Percentiles rank a stretch among this genome's conserved stretches.
Evolutionary conservation across 2,329 filamentous ascomycete genomes (phyloP).

Genomic region (Sphaerulina musiva): DNA sequence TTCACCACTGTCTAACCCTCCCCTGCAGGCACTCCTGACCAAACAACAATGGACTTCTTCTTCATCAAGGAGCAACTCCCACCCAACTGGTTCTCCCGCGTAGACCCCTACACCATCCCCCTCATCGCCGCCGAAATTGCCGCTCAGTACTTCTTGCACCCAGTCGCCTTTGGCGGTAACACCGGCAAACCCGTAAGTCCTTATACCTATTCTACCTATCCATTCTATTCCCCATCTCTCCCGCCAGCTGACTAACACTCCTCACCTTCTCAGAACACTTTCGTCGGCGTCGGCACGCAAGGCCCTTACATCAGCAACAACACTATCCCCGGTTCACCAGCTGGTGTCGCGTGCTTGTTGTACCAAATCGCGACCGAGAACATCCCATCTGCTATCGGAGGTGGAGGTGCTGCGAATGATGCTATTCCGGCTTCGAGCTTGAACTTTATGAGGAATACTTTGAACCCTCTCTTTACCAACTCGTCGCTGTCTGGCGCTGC

Average conservation of each 20-base stretch:
- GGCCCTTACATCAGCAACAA: constrained; percentile 35
- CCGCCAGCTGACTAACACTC: no score
- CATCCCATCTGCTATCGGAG: constrained; percentile 15
- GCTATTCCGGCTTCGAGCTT: constrained; percentile 5
- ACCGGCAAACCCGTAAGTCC: constrained; percentile 32
- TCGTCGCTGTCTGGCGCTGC: constrained; percentile 1
- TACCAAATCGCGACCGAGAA: constrained; percentile 38
- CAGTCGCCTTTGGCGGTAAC: constrained; percentile 41
- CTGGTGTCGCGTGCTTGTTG: constrained; percentile 35
- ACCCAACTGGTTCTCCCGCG: constrained; percentile 29
- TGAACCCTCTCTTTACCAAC: constrained; percentile 17
- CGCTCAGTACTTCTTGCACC: constrained; percentile 37
- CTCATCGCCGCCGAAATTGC: constrained; percentile 39
- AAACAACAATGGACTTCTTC: constrained; percentile 28
- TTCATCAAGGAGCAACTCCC: constrained; percentile 40
- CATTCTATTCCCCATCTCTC: no score
- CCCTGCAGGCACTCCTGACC: no score
- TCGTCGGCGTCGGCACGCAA: constrained; percentile 33
- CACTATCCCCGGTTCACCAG: constrained; percentile 29
- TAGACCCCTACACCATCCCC: constrained; percentile 33
- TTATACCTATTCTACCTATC: no score
- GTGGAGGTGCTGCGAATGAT: constrained; percentile 6
- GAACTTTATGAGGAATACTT: constrained; percentile 11
- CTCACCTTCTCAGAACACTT: constrained; percentile 19
- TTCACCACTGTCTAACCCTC: no score